phyloP scores from a whole-genome alignment of 169 alveolate species.

The Cystoisospora suis region DNA sequence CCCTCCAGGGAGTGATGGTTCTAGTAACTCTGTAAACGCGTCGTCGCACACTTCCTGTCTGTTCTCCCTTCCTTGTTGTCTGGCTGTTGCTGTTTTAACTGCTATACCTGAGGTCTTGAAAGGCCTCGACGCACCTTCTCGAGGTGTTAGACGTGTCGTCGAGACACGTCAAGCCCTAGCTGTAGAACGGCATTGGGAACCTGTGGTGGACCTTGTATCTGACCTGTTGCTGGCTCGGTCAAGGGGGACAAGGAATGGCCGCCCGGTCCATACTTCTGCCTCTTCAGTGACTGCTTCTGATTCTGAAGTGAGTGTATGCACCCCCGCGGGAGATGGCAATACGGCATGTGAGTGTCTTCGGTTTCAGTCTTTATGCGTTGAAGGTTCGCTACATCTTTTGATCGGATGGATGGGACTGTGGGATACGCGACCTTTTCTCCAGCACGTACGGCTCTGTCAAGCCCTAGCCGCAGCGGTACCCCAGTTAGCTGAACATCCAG shows the following conservation, averaged over 20 bases:
- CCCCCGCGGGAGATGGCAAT: background rate
- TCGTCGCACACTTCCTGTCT: background rate
- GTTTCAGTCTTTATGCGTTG: background rate
- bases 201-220: slow-evolving; percentile 8
- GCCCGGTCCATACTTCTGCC: background rate
- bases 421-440: background rate
- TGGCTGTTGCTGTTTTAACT: slow-evolving; percentile 3
- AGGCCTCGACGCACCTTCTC: slow-evolving; percentile 29
- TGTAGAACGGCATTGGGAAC: background rate
- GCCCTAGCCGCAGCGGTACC: background rate
- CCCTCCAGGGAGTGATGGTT: background rate
- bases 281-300: background rate
- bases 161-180: slow-evolving; percentile 16
- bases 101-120: slow-evolving; percentile 20
- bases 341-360: background rate
- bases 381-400: slow-evolving; percentile 32
- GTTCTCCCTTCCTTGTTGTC: slow-evolving; percentile 17
- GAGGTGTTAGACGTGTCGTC: slow-evolving; percentile 10
- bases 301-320: background rate
- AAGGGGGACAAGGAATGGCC: too few species aligned
- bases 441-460: background rate
- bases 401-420: slow-evolving; percentile 33
- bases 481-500: background rate
- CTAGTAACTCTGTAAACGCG: background rate
- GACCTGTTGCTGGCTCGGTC: background rate